phyloP scores from a whole-genome alignment of 345 rosid species.

The Heritiera fomes region DNA sequence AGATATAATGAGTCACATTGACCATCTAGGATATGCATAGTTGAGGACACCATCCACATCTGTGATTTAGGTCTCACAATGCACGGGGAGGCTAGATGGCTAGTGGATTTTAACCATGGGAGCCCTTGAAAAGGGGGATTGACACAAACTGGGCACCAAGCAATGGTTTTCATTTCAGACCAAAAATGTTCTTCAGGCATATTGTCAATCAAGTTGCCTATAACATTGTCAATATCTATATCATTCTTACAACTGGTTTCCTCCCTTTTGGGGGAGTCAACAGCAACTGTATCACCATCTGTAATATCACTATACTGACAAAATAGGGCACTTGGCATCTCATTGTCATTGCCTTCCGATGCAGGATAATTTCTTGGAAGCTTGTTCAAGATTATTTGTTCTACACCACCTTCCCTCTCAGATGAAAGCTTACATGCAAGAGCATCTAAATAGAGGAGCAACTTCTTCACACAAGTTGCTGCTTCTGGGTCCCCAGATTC shows the following conservation, averaged over 20 bases:
- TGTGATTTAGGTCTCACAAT: constrained; percentile 83
- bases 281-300: constrained; percentile 25
- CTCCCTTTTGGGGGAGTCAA: constrained; percentile 36
- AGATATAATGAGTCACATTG: constrained; percentile 62
- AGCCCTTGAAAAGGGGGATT: constrained; percentile 73
- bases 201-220: constrained; percentile 49
- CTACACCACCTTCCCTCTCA: constrained; percentile 19
- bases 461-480: constrained; percentile 53
- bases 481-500: constrained; percentile 62
- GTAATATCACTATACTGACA: constrained; percentile 21
- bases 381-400: not conserved
- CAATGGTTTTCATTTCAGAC: constrained; percentile 70
- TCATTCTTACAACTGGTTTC: constrained; percentile 37
- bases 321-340: constrained; percentile 31
- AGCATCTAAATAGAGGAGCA: constrained; percentile 56
- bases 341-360: constrained; percentile 39
- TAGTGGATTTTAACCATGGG: constrained; percentile 75
- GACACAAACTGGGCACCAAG: constrained; percentile 82
- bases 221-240: constrained; percentile 42
- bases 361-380: constrained; percentile 8
- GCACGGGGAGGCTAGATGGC: constrained; percentile 65
- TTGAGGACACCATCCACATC: constrained; percentile 75
- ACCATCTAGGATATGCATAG: constrained; percentile 74
- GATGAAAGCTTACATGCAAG: constrained; percentile 58
- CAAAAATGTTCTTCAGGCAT: constrained; percentile 80